Percentiles rank a stretch among this genome's conserved stretches.
Evolutionary conservation across 2,329 filamentous ascomycete genomes (phyloP).

Genomic region (Mariannaea sp.): DNA sequence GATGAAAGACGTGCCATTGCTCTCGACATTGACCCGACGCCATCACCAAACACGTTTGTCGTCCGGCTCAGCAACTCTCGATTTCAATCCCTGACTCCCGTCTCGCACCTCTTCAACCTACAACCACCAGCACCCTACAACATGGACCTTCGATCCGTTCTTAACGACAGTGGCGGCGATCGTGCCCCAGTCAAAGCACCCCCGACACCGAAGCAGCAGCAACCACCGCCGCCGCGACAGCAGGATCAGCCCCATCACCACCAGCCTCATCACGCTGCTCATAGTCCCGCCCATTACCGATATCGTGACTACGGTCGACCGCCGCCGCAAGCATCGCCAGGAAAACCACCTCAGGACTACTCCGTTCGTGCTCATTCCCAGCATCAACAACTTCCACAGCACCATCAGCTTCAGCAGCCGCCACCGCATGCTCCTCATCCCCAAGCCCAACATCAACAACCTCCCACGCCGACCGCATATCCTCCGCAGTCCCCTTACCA

Average conservation of each 20-base stretch:
- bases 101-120: constrained; percentile 1
- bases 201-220: constrained; percentile 42
- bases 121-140: constrained; percentile 14
- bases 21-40: constrained; percentile 31
- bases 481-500: constrained; percentile 48
- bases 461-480: constrained; percentile 42
- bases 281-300: constrained; percentile 49
- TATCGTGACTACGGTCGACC: constrained; percentile 57
- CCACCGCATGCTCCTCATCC: constrained; percentile 20
- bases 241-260: constrained; percentile 40
- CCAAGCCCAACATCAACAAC: constrained; percentile 22
- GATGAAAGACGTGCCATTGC: constrained; percentile 25
- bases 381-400: constrained; percentile 36
- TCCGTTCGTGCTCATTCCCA: constrained; percentile 39
- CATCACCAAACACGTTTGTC: constrained; percentile 21
- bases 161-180: constrained; percentile 57
- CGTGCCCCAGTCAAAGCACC: constrained; percentile 43
- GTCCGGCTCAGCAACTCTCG: constrained; percentile 23
- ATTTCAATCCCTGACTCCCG: constrained; percentile 14
- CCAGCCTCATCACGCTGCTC: constrained; percentile 43
- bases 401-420: too few species aligned
- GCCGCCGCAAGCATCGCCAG: constrained; percentile 56
- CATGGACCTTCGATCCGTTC: constrained; percentile 60
- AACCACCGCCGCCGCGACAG: constrained; percentile 40
- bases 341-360: constrained; percentile 53